Evolutionary conservation across 106 monocot genomes (phyloP), one percentile per base, ranked within the genome.

Genomic region (Dioscorea zingiberensis): DNA sequence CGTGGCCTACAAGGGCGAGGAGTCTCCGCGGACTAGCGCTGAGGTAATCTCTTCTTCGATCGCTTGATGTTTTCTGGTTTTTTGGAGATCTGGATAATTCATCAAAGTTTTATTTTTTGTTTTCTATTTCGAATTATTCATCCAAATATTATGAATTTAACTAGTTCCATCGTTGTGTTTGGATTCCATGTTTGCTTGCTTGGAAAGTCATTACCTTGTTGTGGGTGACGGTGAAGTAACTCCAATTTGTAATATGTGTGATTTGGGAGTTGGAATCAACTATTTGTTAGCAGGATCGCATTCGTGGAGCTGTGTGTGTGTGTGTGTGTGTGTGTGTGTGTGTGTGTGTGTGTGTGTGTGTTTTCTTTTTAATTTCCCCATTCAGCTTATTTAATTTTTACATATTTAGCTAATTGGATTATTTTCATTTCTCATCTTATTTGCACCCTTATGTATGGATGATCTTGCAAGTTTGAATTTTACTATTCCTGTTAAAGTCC

Each of bases 1-100:
- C 18, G 56, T 81, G 13, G 84, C 92, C 25, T 86, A 79, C 63
- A 45, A 55, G 30, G 10, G 46, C 21, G 64, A 62, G 13, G 73
- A 62, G 11, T 83, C 73, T 0, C 70, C 79, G 21, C 58, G 66
- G 16, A n/a, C 72, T 38, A 58, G 65, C 17, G 64, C 68, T 68
- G 15, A 58, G 70, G 78, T 90, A 74, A 21, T 26, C 65, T 17
- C 21, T 63, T 44, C 17, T 1, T 21, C n/a, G 7, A 5, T 53
- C 51, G 21, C 30, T 28, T 18, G 2, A 22, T 58, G 11, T 73
- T 3, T 24, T 56, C 22, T 24, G 5, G 23, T 56, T 56, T 56
- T 11, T 56, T 10, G 21, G 22, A 21, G 23, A 24, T 24, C 22
- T 2, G 12, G 19, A 3, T 56, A 22, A 12, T 7, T 56, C 2